These are phyloP conservation scores for Silene vulgaris DNA, from an alignment of 179 eudicot species.

Conservation along the genomic window DNA sequence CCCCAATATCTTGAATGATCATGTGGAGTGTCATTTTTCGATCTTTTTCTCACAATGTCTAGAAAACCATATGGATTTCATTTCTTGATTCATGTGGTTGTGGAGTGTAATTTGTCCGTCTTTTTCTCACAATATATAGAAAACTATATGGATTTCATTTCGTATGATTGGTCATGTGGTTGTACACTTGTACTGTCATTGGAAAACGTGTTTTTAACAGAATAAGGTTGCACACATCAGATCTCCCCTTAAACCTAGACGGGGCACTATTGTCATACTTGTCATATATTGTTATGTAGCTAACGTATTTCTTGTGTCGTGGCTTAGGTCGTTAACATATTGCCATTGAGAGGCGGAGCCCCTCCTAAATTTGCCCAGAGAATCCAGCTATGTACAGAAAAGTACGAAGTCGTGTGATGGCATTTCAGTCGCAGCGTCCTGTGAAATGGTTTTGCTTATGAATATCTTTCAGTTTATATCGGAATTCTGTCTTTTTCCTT, in stretches of 20 bases:
- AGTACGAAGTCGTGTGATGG: constrained; percentile 65
- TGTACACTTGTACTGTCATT: not conserved
- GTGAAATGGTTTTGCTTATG: constrained; percentile 12
- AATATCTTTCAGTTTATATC: constrained; percentile 3
- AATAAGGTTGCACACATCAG: not conserved
- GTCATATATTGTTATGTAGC: not conserved
- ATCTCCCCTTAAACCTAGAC: not conserved
- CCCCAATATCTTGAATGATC: not conserved
- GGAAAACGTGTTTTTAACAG: too few species aligned
- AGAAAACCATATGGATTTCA: not conserved
- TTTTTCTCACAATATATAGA: too few species aligned
- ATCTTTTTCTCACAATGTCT: too few species aligned
- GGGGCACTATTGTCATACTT: not conserved
- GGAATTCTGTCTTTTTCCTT: not conserved
- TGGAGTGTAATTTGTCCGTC: too few species aligned
- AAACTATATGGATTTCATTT: not conserved
- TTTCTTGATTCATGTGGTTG: not conserved
- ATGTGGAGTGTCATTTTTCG: not conserved
- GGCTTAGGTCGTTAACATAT: constrained; percentile 53
- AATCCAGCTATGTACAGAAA: constrained; percentile 60
- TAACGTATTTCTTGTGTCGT: constrained; percentile 4
- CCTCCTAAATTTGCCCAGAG: constrained; percentile 73
- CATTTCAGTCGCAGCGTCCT: constrained; percentile 6
- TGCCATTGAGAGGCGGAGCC: constrained; percentile 70
- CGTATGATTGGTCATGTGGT: not conserved